Conservation (phyloP, 306 rosid species). For the Hylodesmum podocarpum region DNA sequence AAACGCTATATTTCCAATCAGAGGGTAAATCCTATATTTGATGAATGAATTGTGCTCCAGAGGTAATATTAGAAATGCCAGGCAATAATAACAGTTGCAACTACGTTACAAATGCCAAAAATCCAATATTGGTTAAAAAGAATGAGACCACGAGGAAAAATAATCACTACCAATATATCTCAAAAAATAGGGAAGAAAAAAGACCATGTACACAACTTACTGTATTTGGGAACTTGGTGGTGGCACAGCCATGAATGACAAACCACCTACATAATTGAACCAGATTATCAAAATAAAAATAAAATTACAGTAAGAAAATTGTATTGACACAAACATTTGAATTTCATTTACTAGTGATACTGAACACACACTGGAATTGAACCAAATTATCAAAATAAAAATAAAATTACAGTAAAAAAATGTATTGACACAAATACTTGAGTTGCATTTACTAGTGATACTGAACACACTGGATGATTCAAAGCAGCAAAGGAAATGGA, state of each 20-base stretch:
- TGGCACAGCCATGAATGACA: conserved; percentile 63
- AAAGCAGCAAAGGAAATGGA: neutral
- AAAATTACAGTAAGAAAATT: neutral
- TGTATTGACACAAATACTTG: neutral
- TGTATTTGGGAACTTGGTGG: conserved; percentile 58
- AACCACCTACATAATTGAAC: conserved; percentile 57
- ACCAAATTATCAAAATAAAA: conserved; percentile 27
- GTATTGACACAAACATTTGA: neutral
- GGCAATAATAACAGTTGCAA: neutral
- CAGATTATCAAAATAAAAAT: conserved; percentile 22
- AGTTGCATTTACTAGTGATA: conserved; percentile 2
- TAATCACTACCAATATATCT: neutral
- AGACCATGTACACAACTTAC: conserved; percentile 50
- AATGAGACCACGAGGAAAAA: neutral
- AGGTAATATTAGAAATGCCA: neutral
- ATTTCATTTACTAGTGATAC: conserved; percentile 6
- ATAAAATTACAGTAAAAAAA: neutral
- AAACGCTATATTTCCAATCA: too few species aligned
- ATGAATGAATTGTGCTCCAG: neutral
- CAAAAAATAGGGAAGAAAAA: neutral
- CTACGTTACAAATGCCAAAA: neutral
- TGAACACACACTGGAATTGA: neutral
- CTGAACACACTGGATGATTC: neutral
- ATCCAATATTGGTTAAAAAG: neutral
- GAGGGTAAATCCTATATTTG: neutral